Evolutionary conservation across 495 filamentous ascomycete species (phyloP), one percentile per base, ranked within the genome.

Genomic region (Aspergillus funiculosus): DNA sequence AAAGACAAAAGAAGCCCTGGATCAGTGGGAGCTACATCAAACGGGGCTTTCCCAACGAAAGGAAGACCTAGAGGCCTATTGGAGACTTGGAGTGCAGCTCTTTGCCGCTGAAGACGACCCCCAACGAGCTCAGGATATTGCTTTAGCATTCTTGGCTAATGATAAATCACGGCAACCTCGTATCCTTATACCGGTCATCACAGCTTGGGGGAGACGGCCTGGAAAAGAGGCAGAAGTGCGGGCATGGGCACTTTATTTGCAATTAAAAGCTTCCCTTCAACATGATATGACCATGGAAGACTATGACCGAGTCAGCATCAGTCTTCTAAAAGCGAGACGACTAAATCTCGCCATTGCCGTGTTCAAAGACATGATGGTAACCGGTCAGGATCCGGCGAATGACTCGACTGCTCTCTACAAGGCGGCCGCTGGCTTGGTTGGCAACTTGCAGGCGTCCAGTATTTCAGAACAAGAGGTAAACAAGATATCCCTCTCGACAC

Each of bases 361-460:
- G 1, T 91, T 91, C 67, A 85, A 82, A 41, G 86, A 91, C 58
- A 87, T 89, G 85, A 88, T 89, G 84, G 78, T 85, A 30, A 79
- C 76, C 0, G 75, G 75, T 1, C 62, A 73, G 58, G 66, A 66
- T 55, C 72, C 53, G 54, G 57, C 62, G 15, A 60, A 76, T 28
- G 72, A 73, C 43, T 77, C 73, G 8, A 71, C 64, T 3, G 62
- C 69, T 10, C 61, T 77, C 5, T 78, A 78, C 52, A 58, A 62
- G 48, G 60, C 63, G 38, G 64, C 69, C 28, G 43, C 76, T 13
- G 66, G 67, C 18, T 39, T 74, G 13, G 60, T 67, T 24, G 68
- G 64, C 8, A 72, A 65, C 18, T 53, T 77, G 22, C 74, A 79
- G 41, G 68, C 71, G 15, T 64, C 64, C 4, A 71, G 63, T 34